Evolutionary conservation across 768 basidiomycete species (phyloP), one percentile per base, ranked within the genome.

Genomic region (Boletellus ananiceps): DNA sequence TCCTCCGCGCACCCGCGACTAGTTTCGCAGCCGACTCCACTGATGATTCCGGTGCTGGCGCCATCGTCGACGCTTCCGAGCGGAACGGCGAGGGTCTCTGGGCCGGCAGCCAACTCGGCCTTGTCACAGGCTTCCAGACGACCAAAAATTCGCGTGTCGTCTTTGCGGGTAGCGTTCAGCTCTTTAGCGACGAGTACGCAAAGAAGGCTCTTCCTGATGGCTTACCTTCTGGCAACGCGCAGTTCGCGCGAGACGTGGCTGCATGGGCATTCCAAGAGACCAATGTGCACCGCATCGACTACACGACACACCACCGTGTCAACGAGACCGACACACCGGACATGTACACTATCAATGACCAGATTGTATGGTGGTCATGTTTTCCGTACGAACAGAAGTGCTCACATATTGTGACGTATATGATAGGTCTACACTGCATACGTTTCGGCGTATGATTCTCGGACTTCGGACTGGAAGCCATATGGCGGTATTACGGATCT

Each of bases 241-340:
- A 80, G 48, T 86, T 96, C 52, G 79, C 74, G 3, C 71, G 74
- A 42, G 92, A 95, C 55, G 67, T 98, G 37, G 78, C 84, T 4
- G 78, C 81, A 5, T 99, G 95, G 95, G 81, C 86, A 0, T 95
- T 98, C 83, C 88, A 92, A 58, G 89, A 96, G 66, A 77, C 79
- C 2, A 75, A 82, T 12, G 88, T 89, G 2, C 74, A 95, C 42
- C 83, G 90, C 21, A 83, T 97, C 49, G 85, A 91, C 53, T 73
- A 67, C 39, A 79, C 79, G 7, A 78, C 80, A 18, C 93, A 96
- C 61, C 84, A 88, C 58, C 80, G 78, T 49, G 72, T 82, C 41
- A 82, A 85, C 53, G 75, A 79, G 45, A 80, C 81, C 0, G 71
- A 68, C 19, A 74, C 86, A n/a, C 71, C 73, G 3, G 85, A 86